Conservation (phyloP, 2,329 filamentous ascomycete genomes). For the Bipolaris oryzae region DNA sequence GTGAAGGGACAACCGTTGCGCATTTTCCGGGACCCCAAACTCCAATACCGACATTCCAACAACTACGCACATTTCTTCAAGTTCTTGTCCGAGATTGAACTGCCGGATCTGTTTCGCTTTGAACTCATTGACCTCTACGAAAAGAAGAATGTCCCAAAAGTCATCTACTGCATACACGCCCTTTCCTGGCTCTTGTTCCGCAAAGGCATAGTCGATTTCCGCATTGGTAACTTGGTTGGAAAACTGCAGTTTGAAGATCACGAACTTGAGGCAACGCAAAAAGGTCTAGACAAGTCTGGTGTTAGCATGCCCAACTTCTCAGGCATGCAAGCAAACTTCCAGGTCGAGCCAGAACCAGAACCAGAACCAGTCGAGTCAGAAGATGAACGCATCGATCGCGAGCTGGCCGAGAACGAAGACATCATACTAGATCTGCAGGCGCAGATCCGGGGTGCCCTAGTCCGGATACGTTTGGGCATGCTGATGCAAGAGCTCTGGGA, state of each 20-base stretch:
- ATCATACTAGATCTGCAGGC: slow-evolving; percentile 81
- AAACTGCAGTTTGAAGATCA: slow-evolving; percentile 98
- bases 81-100: slow-evolving; percentile 86
- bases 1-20: slow-evolving; percentile 76
- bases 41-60: slow-evolving; percentile 96
- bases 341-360: slow-evolving; percentile 81
- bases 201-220: slow-evolving; percentile 92
- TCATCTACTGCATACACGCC: slow-evolving; percentile 98
- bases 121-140: slow-evolving; percentile 98
- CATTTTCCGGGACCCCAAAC: slow-evolving; percentile 82
- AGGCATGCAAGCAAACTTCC: slow-evolving; percentile 95
- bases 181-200: slow-evolving; percentile 96
- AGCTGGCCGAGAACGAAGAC: slow-evolving; percentile 76
- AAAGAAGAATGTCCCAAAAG: slow-evolving; percentile 99
- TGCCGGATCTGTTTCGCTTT: slow-evolving; percentile 95
- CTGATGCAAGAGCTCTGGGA: slow-evolving; percentile 93
- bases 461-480: slow-evolving; percentile 76
- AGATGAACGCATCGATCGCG: slow-evolving; percentile 83
- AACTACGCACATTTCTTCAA: slow-evolving; percentile 97
- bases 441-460: slow-evolving; percentile 80
- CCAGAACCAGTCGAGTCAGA: slow-evolving; percentile 81
- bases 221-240: slow-evolving; percentile 94
- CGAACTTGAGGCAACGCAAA: slow-evolving; percentile 95
- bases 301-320: slow-evolving; percentile 97
- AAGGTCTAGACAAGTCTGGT: slow-evolving; percentile 93